Evolutionary conservation across 1,139 yeast genomes (phyloP).

Genomic region (Williopsis jadinii): DNA sequence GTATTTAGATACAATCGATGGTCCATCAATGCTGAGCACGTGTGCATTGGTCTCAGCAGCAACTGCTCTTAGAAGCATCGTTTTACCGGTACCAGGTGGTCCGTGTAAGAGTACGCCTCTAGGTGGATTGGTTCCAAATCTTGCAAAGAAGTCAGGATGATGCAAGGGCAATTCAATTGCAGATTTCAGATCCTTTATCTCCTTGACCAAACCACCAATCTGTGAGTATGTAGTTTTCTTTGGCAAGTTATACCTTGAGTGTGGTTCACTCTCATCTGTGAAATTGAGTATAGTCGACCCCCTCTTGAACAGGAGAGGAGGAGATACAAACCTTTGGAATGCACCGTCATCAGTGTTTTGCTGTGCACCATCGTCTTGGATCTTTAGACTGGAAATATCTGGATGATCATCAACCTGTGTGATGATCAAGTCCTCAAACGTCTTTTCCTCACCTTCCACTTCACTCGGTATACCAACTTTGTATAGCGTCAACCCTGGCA

Average conservation of each 20-base stretch:
- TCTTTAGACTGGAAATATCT: constrained; percentile 27
- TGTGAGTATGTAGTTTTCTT: constrained; percentile 36
- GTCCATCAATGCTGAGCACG: constrained; percentile 79
- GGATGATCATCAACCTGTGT: constrained; percentile 28
- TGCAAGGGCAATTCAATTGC: constrained; percentile 78
- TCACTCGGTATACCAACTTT: constrained; percentile 17
- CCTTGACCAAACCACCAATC: constrained; percentile 74
- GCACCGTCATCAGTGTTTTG: constrained; percentile 12
- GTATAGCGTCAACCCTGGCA: constrained; percentile 43
- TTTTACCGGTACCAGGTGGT: constrained; percentile 97
- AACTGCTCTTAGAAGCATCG: constrained; percentile 78
- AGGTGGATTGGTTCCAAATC: constrained; percentile 88
- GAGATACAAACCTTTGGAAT: constrained; percentile 31
- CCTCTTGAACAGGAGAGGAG: constrained; percentile 38
- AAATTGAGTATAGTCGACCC: constrained; percentile 30
- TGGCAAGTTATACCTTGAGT: constrained; percentile 32
- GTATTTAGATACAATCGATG: constrained; percentile 86
- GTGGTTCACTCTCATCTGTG: constrained; percentile 20
- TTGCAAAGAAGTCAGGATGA: constrained; percentile 66
- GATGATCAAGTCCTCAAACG: constrained; percentile 22
- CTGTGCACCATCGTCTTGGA: constrained; percentile 4
- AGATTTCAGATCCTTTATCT: constrained; percentile 53
- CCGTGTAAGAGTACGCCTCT: constrained; percentile 89
- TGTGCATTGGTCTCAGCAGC: constrained; percentile 73
- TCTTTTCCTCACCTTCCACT: constrained; percentile 17